These are phyloP conservation scores for Euphrasia confusa DNA, from an alignment of 257 asterid genomes.

Conservation along the genomic window DNA sequence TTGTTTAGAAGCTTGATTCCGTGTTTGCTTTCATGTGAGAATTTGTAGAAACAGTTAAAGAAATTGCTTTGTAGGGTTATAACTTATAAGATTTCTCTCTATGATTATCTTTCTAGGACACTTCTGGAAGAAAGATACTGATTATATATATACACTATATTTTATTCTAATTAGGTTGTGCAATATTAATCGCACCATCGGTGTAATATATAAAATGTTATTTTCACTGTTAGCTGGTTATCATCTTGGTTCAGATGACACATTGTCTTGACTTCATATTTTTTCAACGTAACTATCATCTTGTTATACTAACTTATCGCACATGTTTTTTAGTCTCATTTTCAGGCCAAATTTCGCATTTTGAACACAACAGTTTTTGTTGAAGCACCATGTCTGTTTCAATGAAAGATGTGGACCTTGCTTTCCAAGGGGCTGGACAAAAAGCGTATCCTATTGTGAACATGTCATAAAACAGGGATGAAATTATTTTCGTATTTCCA, in stretches of 20 bases:
- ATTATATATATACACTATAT: too few species aligned
- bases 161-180: constrained; percentile 9
- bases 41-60: neutral
- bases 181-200: neutral
- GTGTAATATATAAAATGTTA: too few species aligned
- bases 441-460: constrained; percentile 78
- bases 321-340: constrained; percentile 5
- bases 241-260: constrained; percentile 8
- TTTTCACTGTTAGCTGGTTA: constrained; percentile 4
- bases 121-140: too few species aligned
- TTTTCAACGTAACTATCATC: constrained; percentile 7
- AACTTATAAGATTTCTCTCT: too few species aligned
- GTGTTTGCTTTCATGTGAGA: constrained; percentile 14
- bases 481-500: too few species aligned
- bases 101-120: too few species aligned
- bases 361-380: constrained; percentile 22
- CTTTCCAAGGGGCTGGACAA: constrained; percentile 95
- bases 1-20: neutral
- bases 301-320: constrained; percentile 6
- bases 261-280: constrained; percentile 1
- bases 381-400: constrained; percentile 71
- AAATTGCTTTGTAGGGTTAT: too few species aligned
- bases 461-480: neutral
- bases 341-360: constrained; percentile 37
- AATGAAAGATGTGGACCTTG: constrained; percentile 84